A percentile compares a stretch with the other conserved stretches of the same genome.
Conservation (phyloP, 164 flowering plant species). For the Nelumbo lutea region DNA sequence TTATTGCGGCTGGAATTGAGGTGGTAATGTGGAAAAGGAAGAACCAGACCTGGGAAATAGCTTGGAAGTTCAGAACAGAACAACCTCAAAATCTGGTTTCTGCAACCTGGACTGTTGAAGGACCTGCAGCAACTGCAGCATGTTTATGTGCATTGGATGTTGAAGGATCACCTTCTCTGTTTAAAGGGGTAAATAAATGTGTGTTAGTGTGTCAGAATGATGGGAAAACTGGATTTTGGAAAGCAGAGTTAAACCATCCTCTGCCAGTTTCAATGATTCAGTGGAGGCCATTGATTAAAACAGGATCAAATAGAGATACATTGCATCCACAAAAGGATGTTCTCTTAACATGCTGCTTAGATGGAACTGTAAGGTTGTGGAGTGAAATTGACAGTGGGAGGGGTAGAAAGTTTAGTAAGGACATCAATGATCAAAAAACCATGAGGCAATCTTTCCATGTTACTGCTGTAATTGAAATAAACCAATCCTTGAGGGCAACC, state of each 20-base stretch:
- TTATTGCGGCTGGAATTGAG: conserved; percentile 72
- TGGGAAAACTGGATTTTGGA: conserved; percentile 36
- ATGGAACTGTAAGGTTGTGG: conserved; percentile 95
- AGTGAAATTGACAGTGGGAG: conserved; percentile 70
- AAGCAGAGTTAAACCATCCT: conserved; percentile 65
- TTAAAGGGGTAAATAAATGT: conserved; percentile 25
- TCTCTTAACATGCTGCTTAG: conserved; percentile 78
- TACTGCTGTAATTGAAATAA: conserved; percentile 70
- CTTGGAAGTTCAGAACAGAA: conserved; percentile 63
- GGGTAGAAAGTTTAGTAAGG: conserved; percentile 42
- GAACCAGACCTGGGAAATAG: conserved; percentile 66
- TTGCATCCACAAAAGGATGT: conserved; percentile 35
- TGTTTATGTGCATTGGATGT: conserved; percentile 16
- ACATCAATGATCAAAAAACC: conserved; percentile 36
- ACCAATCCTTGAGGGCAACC: conserved; percentile 52
- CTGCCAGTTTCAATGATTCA: conserved; percentile 71
- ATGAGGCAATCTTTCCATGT: conserved; percentile 50
- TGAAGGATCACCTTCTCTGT: conserved; percentile 25
- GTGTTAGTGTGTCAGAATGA: conserved; percentile 49
- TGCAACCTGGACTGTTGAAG: conserved; percentile 75
- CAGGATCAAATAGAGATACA: conserved; percentile 16
- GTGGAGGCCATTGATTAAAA: conserved; percentile 68
- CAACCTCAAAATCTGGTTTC: conserved; percentile 72
- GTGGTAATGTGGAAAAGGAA: conserved; percentile 76
- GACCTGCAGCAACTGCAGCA: conserved; percentile 63